Conservation (phyloP, 2,329 filamentous ascomycete genomes). For the Fusarium albidum region DNA sequence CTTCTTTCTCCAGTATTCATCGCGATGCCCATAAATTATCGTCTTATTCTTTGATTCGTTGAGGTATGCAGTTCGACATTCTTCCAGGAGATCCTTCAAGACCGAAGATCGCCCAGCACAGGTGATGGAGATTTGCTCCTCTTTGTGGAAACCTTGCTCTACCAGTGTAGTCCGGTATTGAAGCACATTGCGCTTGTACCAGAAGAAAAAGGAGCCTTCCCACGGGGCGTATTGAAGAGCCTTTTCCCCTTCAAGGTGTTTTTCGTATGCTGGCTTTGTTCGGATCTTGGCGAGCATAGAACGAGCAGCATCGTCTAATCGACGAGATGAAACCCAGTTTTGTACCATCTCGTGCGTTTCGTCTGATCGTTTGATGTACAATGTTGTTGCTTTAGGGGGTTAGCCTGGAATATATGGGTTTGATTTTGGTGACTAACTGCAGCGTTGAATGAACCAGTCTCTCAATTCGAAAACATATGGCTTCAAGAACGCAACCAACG, state of each 20-base stretch:
- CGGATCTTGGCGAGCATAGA: background rate
- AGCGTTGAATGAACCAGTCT: conserved; percentile 11
- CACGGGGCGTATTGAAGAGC: conserved; percentile 13
- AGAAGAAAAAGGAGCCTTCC: conserved; percentile 14
- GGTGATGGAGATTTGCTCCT: conserved; percentile 37
- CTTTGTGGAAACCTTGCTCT: conserved; percentile 23
- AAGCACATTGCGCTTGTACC: conserved; percentile 18
- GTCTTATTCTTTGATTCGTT: conserved; percentile 41
- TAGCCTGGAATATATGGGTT: too few relatives aligned
- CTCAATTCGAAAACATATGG: conserved; percentile 9
- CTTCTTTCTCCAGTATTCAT: conserved; percentile 19
- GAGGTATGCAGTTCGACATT: conserved; percentile 42
- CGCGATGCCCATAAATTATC: conserved; percentile 40
- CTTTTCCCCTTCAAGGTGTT: conserved; percentile 6
- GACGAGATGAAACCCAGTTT: background rate
- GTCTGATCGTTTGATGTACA: background rate
- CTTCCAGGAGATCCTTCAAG: conserved; percentile 42
- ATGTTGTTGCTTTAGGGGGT: conserved; percentile 7
- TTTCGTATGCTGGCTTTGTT: background rate
- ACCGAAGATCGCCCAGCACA: conserved; percentile 25
- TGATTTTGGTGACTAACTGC: conserved; percentile 6
- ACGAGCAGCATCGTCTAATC: background rate
- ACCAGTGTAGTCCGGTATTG: conserved; percentile 13
- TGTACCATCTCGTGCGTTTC: background rate
- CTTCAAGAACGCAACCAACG: conserved; percentile 11